Evolutionary conservation across 192 early-diverging fungal species (phyloP), one percentile per base, ranked within the genome.

Genomic region (Pilobolus umbonatus): DNA sequence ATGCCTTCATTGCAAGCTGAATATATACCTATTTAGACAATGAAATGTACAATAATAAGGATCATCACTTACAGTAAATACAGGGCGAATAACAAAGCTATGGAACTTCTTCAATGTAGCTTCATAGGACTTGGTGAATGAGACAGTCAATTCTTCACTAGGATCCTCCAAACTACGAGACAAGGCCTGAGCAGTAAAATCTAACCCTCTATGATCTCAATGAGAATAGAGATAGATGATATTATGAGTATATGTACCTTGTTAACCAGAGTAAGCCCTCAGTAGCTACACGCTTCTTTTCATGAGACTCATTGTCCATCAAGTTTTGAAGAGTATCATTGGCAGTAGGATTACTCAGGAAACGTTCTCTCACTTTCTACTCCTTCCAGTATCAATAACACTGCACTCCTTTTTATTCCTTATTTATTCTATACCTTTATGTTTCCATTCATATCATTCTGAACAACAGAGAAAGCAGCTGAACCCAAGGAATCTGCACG

Each of bases 191-290:
- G 86, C 80, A 34, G 87, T 89, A 59, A 91, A 86, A 59, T 88
- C 89, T 50, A 91, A 78, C 29, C 89, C 89, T 46, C 85, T 87
- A 60, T 34, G 3, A 22, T 49, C 24, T 25, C 12, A 51, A n/a
- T 14, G 6, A 17, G 14, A 51, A 17, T 12, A 57, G 15, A 29
- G 1, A 19, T 38, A n/a, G 26, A 1, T 14, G 15, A 50, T 26
- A 43, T 46, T 15, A 21, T 24, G 10, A 50, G 19, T 19, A 3
- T n/a, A n/a, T n/a, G n/a, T 79, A 86, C 84, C 93, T 79, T 63
- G 86, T 92, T 39, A 98, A 82, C 95, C 95, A 98, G 56, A 98
- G 77, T 29, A 98, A 80, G 15, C 91, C 92, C 66, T 94, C 91
- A 21, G 92, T 90, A 45, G 93, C 94, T 10, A 80, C 84, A 64